Evolutionary conservation across 805 yeast species (phyloP).

Genomic region (Lipomyces chichibuensis): DNA sequence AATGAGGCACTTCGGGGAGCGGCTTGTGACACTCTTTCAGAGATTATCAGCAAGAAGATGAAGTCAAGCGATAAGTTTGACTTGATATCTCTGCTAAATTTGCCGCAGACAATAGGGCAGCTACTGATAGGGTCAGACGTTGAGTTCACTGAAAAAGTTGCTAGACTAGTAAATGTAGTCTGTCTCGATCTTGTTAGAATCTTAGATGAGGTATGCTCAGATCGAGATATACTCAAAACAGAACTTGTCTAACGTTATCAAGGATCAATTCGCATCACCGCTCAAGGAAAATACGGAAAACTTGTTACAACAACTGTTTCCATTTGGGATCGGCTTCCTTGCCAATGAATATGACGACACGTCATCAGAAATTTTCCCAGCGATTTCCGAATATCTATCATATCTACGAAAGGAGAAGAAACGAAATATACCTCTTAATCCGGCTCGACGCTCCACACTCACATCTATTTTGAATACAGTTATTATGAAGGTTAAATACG

Average conservation of each 20-base stretch:
- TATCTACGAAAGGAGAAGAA: constrained; percentile 59
- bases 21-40: constrained; percentile 60
- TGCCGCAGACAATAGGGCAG: constrained; percentile 58
- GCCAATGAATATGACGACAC: constrained; percentile 88
- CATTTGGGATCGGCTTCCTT: constrained; percentile 69
- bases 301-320: constrained; percentile 63
- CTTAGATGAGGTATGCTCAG: constrained; percentile 50
- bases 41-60: constrained; percentile 78
- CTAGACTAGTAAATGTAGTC: constrained; percentile 71
- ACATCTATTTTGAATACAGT: constrained; percentile 67
- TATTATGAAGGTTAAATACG: constrained; percentile 77
- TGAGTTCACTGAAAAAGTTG: constrained; percentile 74
- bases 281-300: constrained; percentile 19
- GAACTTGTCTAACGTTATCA: constrained; percentile 39
- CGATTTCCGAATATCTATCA: constrained; percentile 72
- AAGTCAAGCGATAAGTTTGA: constrained; percentile 69
- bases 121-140: constrained; percentile 50
- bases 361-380: constrained; percentile 78
- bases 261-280: constrained; percentile 40
- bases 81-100: constrained; percentile 66
- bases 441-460: constrained; percentile 52
- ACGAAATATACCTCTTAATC: constrained; percentile 48
- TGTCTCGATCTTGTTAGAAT: constrained; percentile 76
- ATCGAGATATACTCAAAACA: constrained; percentile 36
- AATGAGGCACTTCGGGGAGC: constrained; percentile 51